phyloP scores from a whole-genome alignment of 805 yeast species.

The Candida qinlingensis region DNA sequence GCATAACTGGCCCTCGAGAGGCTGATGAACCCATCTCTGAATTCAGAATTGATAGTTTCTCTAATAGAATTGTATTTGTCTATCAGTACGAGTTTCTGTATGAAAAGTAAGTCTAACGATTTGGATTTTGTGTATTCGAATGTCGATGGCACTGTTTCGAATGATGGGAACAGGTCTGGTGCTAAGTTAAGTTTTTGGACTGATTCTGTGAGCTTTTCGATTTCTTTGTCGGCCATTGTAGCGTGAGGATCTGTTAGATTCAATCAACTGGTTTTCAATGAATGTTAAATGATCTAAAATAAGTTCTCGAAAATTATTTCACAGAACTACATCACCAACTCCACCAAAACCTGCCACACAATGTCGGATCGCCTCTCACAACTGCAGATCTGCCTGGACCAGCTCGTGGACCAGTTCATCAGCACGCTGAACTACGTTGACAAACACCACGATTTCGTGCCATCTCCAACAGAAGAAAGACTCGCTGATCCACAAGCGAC shows the following conservation, averaged over 20 bases:
- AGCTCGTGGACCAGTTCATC: constrained; percentile 70
- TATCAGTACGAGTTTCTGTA: constrained; percentile 7
- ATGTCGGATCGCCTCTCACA: constrained; percentile 89
- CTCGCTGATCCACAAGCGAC: constrained; percentile 58
- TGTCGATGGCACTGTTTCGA: neutral
- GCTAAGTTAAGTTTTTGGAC: constrained; percentile 2
- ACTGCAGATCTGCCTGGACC: constrained; percentile 80
- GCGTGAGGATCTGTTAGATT: neutral
- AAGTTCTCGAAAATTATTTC: too few species aligned
- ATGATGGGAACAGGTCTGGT: constrained; percentile 13
- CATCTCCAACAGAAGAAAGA: constrained; percentile 46
- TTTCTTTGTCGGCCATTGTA: constrained; percentile 1
- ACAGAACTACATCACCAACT: neutral
- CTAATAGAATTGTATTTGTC: constrained; percentile 12
- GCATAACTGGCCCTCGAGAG: constrained; percentile 43
- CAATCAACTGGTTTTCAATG: neutral
- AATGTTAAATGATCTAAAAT: neutral
- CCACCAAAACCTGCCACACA: constrained; percentile 19
- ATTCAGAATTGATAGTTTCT: constrained; percentile 1
- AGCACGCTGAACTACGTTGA: constrained; percentile 78
- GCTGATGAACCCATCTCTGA: constrained; percentile 32
- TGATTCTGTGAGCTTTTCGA: neutral
- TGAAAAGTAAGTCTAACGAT: neutral
- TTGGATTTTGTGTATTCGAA: neutral
- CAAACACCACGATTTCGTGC: constrained; percentile 60